These are phyloP conservation scores for Skeletonema costatum DNA, from an alignment of 108 stramenopile species.

Conservation along the genomic window DNA sequence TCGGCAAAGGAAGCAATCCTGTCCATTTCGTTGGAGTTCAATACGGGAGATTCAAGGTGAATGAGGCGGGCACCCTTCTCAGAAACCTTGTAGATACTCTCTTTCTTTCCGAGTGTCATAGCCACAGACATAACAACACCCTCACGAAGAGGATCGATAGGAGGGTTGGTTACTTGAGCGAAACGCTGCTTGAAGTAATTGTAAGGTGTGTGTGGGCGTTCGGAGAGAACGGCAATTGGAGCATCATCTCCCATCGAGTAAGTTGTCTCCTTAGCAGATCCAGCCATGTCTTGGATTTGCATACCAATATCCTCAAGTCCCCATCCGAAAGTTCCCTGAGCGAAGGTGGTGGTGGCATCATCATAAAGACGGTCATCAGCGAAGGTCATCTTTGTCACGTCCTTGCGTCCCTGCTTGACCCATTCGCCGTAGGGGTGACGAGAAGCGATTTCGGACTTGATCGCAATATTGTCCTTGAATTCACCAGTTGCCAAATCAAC, in stretches of 20 bases:
- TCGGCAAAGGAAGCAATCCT: conserved; percentile 54
- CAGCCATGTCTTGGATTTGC: conserved; percentile 96
- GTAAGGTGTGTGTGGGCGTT: conserved; percentile 88
- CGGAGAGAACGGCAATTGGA: conserved; percentile 89
- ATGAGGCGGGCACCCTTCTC: conserved; percentile 85
- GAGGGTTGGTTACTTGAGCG: conserved; percentile 98
- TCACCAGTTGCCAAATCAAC: conserved; percentile 87
- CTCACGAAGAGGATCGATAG: conserved; percentile 97
- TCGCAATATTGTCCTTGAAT: conserved; percentile 93
- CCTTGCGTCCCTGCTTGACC: conserved; percentile 77
- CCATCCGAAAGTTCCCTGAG: conserved; percentile 92
- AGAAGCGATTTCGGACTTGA: conserved; percentile 92
- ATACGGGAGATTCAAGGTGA: conserved; percentile 79
- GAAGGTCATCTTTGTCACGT: conserved; percentile 55
- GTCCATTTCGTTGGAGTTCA: conserved; percentile 80
- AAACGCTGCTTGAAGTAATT: conserved; percentile 99
- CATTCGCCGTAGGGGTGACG: conserved; percentile 92
- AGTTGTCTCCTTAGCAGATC: conserved; percentile 93
- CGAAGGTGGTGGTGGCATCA: conserved; percentile 82
- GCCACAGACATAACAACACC: conserved; percentile 96
- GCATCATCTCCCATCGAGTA: conserved; percentile 99
- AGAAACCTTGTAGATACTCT: conserved; percentile 92
- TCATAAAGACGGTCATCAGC: conserved; percentile 67
- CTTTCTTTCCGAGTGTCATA: conserved; percentile 94
- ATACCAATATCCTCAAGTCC: conserved; percentile 95